Percentiles rank a stretch among this genome's conserved stretches.
phyloP scores from a whole-genome alignment of 2,329 filamentous ascomycete species.

The Talaromyces sp. region DNA sequence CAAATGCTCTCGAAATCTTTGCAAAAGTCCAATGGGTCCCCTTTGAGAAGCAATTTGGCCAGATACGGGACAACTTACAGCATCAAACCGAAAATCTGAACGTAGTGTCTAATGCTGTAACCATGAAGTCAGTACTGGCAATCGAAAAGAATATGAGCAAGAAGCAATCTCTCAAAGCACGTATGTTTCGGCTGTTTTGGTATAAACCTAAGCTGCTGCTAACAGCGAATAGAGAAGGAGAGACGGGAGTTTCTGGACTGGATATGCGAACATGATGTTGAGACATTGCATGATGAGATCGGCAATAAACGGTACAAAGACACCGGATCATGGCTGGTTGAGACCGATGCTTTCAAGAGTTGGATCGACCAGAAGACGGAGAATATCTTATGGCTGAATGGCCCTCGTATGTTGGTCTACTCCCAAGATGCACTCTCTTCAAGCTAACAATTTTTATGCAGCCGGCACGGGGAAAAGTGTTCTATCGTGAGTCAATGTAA shows the following conservation, averaged over 20 bases:
- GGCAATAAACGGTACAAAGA: constrained; percentile 12
- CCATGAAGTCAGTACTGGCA: constrained; percentile 12
- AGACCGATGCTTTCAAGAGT: background rate
- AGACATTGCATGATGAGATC: background rate
- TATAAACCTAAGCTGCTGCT: background rate
- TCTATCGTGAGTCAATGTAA: constrained; percentile 16
- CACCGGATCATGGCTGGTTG: constrained; percentile 19
- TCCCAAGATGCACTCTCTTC: background rate
- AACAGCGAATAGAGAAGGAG: background rate
- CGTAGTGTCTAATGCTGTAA: constrained; percentile 6
- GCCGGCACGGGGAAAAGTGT: constrained; percentile 21
- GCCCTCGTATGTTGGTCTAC: constrained; percentile 10
- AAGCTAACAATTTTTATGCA: constrained; percentile 1
- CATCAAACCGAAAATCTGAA: constrained; percentile 11
- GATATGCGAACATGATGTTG: constrained; percentile 14
- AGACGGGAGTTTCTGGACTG: constrained; percentile 18
- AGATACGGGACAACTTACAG: constrained; percentile 16
- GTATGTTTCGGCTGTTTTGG: background rate
- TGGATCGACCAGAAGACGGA: background rate
- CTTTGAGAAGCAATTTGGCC: constrained; percentile 21
- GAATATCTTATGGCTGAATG: constrained; percentile 14
- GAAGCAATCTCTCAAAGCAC: background rate
- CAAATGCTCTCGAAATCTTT: constrained; percentile 1
- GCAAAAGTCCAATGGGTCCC: constrained; percentile 18
- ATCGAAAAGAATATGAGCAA: constrained; percentile 2